phyloP scores from a whole-genome alignment of 768 basidiomycete genomes.

The Lyophyllum decastes region DNA sequence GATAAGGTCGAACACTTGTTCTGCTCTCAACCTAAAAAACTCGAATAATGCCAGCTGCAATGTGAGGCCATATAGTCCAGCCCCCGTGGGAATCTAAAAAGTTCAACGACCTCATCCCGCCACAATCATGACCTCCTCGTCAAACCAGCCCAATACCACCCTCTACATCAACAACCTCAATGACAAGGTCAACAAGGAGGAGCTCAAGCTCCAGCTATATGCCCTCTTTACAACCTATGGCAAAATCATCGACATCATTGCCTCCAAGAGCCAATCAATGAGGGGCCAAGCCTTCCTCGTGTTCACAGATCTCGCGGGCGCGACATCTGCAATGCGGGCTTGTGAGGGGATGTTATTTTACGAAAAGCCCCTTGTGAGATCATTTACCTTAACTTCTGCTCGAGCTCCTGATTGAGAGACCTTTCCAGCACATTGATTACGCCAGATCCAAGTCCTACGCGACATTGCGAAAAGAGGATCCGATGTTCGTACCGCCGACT shows the following conservation, averaged over 20 bases:
- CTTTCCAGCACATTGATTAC: conserved; percentile 82
- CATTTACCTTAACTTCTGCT: conserved; percentile 4
- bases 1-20: conserved; percentile 1
- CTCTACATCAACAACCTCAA: conserved; percentile 94
- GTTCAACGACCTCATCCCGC: conserved; percentile 13
- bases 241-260: conserved; percentile 90
- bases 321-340: conserved; percentile 90
- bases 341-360: conserved; percentile 94
- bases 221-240: conserved; percentile 93
- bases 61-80: not conserved
- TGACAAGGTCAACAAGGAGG: conserved; percentile 89
- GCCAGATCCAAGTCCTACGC: conserved; percentile 90
- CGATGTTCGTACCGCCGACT: conserved; percentile 75
- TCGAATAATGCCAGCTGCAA: conserved; percentile 7
- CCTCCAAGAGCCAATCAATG: conserved; percentile 83
- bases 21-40: not conserved
- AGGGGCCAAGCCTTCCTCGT: conserved; percentile 96
- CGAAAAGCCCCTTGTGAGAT: conserved; percentile 86
- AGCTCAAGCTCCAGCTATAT: conserved; percentile 79
- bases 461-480: conserved; percentile 76
- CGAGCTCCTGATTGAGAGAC: conserved; percentile 4
- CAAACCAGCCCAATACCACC: conserved; percentile 79
- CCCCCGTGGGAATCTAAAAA: conserved; percentile 22
- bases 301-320: conserved; percentile 87
- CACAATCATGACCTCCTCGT: conserved; percentile 45